These are phyloP conservation scores for Euphorbia tirucalli DNA, from an alignment of 345 rosid species.

Conservation along the genomic window DNA sequence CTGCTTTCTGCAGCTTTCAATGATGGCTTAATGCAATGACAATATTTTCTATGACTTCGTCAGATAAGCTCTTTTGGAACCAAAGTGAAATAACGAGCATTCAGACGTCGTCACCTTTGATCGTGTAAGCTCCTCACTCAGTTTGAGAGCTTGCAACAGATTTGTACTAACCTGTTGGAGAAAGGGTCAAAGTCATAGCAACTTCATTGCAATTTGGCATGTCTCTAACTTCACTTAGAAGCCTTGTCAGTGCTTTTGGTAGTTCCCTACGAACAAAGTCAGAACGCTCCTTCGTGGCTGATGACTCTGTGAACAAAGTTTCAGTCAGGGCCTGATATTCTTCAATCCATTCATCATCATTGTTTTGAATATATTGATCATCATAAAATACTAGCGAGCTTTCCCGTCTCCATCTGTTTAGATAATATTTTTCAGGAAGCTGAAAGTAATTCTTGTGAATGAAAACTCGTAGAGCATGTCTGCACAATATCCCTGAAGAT, in stretches of 20 bases:
- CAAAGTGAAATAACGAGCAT: neutral
- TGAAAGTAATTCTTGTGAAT: slow-evolving; percentile 68
- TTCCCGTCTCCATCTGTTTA: slow-evolving; percentile 66
- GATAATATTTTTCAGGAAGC: slow-evolving; percentile 79
- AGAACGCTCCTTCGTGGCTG: slow-evolving; percentile 54
- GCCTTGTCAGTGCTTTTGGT: slow-evolving; percentile 22
- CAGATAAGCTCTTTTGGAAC: neutral
- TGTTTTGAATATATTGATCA: slow-evolving; percentile 41
- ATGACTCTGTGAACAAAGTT: slow-evolving; percentile 64
- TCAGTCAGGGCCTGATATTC: slow-evolving; percentile 62
- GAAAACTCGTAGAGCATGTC: slow-evolving; percentile 76
- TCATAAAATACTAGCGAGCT: slow-evolving; percentile 39
- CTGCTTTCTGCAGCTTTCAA: too few species aligned
- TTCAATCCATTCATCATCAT: slow-evolving; percentile 50
- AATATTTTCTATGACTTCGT: neutral
- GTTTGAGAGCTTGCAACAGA: neutral
- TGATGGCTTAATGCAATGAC: neutral
- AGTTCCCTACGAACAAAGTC: slow-evolving; percentile 59
- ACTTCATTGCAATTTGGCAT: slow-evolving; percentile 29
- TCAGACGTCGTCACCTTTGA: neutral
- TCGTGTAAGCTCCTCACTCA: neutral
- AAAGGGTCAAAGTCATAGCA: slow-evolving; percentile 1
- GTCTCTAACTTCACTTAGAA: slow-evolving; percentile 55
- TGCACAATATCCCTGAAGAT: slow-evolving; percentile 70
- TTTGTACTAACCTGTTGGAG: neutral